Percentiles rank a stretch among this genome's conserved stretches.
These are phyloP conservation scores for Zygoascus hellenicus DNA, from an alignment of 1,139 yeast genomes.

Conservation along the genomic window DNA sequence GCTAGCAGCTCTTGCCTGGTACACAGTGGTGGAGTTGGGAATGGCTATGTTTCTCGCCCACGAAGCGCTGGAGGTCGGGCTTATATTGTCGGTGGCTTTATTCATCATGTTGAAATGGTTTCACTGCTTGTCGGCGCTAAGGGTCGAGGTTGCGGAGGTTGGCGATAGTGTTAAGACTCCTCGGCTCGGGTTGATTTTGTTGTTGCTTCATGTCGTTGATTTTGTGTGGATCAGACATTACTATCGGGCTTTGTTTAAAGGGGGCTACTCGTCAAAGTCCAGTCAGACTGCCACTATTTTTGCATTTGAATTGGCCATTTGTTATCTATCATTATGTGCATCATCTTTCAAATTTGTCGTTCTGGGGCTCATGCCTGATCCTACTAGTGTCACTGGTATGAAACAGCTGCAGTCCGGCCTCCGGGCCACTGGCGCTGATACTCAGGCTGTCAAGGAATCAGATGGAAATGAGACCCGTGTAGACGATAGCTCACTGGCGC, in stretches of 20 bases:
- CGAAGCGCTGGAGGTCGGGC: conserved; percentile 24
- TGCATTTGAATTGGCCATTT: conserved; percentile 22
- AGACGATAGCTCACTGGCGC: background rate
- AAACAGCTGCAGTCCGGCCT: background rate
- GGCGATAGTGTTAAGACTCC: conserved; percentile 11
- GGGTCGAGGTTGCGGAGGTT: conserved; percentile 28
- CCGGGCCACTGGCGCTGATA: too few relatives aligned
- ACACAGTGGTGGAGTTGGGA: conserved; percentile 26
- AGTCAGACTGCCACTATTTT: conserved; percentile 18
- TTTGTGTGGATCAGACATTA: conserved; percentile 21
- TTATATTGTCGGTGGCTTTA: conserved; percentile 37
- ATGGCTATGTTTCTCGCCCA: conserved; percentile 24
- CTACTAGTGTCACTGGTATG: background rate
- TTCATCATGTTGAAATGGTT: conserved; percentile 42
- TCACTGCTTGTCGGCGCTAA: conserved; percentile 40
- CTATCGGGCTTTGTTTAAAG: conserved; percentile 14
- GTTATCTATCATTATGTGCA: conserved; percentile 19
- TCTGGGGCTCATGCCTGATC: conserved; percentile 6
- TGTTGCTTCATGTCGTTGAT: conserved; percentile 23
- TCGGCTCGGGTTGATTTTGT: conserved; percentile 17
- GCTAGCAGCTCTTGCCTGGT: conserved; percentile 18
- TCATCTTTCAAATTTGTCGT: conserved; percentile 1
- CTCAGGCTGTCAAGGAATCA: background rate
- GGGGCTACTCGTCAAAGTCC: conserved; percentile 11
- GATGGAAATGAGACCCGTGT: background rate